Evolutionary conservation across 1,284 basidiomycete species (phyloP), one percentile per base, ranked within the genome.

Genomic region (Fomitopsis schrenkii): DNA sequence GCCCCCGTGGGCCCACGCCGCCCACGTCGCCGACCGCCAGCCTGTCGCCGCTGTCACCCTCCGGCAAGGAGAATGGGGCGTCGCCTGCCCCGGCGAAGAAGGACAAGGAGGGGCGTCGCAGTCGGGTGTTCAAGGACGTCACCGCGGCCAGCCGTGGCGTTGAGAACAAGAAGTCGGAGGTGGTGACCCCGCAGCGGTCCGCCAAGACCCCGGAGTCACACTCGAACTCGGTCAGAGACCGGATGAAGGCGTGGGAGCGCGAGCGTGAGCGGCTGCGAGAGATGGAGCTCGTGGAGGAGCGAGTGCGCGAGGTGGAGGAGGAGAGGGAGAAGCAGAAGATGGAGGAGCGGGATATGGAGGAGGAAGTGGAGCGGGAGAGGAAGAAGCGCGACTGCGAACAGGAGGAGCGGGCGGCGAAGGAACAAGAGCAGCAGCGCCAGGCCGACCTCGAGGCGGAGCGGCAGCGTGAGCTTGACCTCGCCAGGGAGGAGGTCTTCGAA

Each of bases 241-340:
- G 84, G 12, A 80, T 85, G 54, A 75, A 71, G 59, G 83, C 85
- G 62, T 86, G 85, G 84, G 83, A 86, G 66, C 72, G 81, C 42
- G 84, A 86, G 70, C 77, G 79, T 58, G 77, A 83, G 71, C 72
- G 83, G 56, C 70, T 85, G 64, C 73, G 83, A 63, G 83, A 86
- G 75, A 83, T 83, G 75, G 76, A 77, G 60, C 74, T 77, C 58
- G 64, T 83, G 65, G 79, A 83, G 68, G 83, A 83, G 68, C 66
- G 59, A 26, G 60, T 64, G 57, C 59, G 59, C 33, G 67, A 67
- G 44, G 66, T 58, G 0, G 64, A 70, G 50, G 66, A 69, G 22
- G 82, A 84, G 59, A 83, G 83, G 81, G 83, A 86, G 81, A 82
- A 85, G 63, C 73, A 79, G 46, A 83, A 85, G 68, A 76, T 76